Evolutionary conservation across 148 eudicot genomes (phyloP), one percentile per base, ranked within the genome.

Genomic region (Vaccinium myrtillus): DNA sequence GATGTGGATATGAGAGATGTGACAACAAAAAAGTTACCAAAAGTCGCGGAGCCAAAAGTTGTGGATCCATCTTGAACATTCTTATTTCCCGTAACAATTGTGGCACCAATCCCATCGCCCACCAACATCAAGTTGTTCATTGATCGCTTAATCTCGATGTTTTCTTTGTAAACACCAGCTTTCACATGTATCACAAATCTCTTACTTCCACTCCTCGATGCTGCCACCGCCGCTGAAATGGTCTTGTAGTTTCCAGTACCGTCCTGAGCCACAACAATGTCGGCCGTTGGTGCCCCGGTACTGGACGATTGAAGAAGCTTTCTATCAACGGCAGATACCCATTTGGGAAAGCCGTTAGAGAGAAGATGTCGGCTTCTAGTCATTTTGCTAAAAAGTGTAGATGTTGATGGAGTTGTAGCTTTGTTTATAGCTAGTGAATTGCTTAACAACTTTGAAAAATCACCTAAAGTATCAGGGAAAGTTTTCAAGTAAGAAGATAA

Each of bases 91-190:
- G 90, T 91, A 49, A 94, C 88, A 76, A 94, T 71, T 16, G 97
- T 94, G 5, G 85, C 87, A 25, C 85, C 94, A 7, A 92, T 92
- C 7, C 97, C 97, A 87, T 94, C 97, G 32, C 97, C 95, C 21
- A 92, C 77, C 27, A 94, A 23, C 94, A 89, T 91, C 89, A 94
- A 83, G 71, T 91, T 91, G 74, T 87, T 89, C 89, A 89, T 86
- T 30, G 87, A 84, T 36, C 84, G 87, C 46, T 82, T 82, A 75
- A 94, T 83, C 75, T 32, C 93, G 0, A 94, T 88, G 49, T 87
- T 91, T 70, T 94, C 97, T 10, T 80, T 78, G 80, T 94, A 94
- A 4, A 91, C 85, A 18, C 97, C 97, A 0, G 61, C 82, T 87
- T 91, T 91, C 61, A 92, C 91, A 63, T 92, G 74, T 80, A 93